These are phyloP conservation scores for Aspergillus calidoustus DNA, from an alignment of 2,329 filamentous ascomycete species.

Conservation along the genomic window DNA sequence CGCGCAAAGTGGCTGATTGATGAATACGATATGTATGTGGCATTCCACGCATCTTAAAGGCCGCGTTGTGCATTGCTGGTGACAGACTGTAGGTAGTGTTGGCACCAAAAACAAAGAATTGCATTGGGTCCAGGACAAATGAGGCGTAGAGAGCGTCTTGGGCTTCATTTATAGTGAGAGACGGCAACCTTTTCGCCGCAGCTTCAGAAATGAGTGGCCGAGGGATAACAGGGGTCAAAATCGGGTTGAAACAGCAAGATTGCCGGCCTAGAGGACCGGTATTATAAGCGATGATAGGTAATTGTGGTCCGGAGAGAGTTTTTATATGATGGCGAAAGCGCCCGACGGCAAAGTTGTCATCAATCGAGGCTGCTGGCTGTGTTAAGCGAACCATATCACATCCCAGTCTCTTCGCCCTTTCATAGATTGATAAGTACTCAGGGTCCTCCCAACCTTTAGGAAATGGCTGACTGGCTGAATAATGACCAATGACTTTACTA, in stretches of 20 bases:
- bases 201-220: conserved; percentile 51
- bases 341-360: conserved; percentile 67
- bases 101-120: conserved; percentile 75
- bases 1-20: conserved; percentile 65
- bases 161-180: conserved; percentile 65
- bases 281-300: conserved; percentile 68
- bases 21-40: conserved; percentile 69
- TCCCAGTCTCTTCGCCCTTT: conserved; percentile 60
- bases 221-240: conserved; percentile 65
- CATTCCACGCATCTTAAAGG: conserved; percentile 69
- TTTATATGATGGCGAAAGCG: conserved; percentile 58
- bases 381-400: conserved; percentile 68
- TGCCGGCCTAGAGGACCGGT: conserved; percentile 65
- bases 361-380: conserved; percentile 59
- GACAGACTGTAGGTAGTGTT: conserved; percentile 74
- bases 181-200: conserved; percentile 50
- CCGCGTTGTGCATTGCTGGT: conserved; percentile 77
- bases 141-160: conserved; percentile 69
- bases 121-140: conserved; percentile 70
- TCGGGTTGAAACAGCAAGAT: conserved; percentile 69
- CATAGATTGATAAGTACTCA: conserved; percentile 62
- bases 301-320: conserved; percentile 46
- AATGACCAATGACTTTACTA: conserved; percentile 66
- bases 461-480: conserved; percentile 48
- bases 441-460: conserved; percentile 61